Evolutionary conservation across 2,329 filamentous ascomycete genomes (phyloP).

Genomic region (Penicillium sp.): DNA sequence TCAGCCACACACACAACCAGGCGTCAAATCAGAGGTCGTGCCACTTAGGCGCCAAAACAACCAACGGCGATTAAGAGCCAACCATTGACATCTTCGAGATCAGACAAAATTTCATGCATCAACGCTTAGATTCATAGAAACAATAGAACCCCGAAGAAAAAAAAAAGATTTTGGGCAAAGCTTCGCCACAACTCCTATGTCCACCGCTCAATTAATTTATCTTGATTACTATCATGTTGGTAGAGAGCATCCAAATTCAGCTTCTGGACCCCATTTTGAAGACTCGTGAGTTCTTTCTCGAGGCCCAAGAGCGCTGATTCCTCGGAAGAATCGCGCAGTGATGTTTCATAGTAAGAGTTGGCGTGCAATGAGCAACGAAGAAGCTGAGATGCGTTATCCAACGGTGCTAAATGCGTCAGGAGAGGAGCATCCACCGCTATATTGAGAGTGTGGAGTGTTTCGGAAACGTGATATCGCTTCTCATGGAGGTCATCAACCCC

Average conservation of each 20-base stretch:
- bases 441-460: constrained; percentile 28
- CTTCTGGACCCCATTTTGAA: constrained; percentile 36
- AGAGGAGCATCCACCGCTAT: constrained; percentile 33
- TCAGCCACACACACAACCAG: constrained; percentile 6
- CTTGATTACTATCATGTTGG: constrained; percentile 30
- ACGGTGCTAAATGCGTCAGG: constrained; percentile 27
- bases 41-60: constrained; percentile 1
- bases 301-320: constrained; percentile 28
- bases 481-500: constrained; percentile 26
- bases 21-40: constrained; percentile 13
- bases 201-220: constrained; percentile 38
- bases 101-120: background rate
- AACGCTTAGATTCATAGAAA: background rate
- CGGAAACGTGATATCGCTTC: constrained; percentile 30
- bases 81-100: constrained; percentile 7
- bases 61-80: constrained; percentile 9
- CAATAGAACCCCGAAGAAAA: background rate
- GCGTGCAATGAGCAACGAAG: constrained; percentile 32
- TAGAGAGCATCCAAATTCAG: constrained; percentile 35
- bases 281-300: constrained; percentile 28
- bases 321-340: constrained; percentile 29
- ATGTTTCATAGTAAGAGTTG: constrained; percentile 29
- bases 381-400: constrained; percentile 34
- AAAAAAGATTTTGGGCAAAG: background rate
- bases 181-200: constrained; percentile 7